A percentile compares a stretch with the other conserved stretches of the same genome.
Evolutionary conservation across 2,329 filamentous ascomycete species (phyloP).

Genomic region (Annulohypoxylon truncatum): DNA sequence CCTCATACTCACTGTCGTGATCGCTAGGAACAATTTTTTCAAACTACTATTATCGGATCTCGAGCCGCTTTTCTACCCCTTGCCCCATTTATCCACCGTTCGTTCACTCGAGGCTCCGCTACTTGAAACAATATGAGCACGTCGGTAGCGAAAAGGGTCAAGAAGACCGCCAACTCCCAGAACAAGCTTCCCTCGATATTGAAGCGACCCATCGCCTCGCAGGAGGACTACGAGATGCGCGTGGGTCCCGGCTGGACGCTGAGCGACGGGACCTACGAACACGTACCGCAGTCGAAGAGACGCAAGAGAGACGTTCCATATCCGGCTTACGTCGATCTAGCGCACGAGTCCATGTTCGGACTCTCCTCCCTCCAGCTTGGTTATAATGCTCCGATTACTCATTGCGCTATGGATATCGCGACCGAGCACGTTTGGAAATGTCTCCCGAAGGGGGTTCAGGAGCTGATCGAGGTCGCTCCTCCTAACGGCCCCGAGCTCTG

Average conservation of each 20-base stretch:
- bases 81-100: neutral
- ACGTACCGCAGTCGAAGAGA: conserved; percentile 38
- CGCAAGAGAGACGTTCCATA: conserved; percentile 42
- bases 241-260: conserved; percentile 44
- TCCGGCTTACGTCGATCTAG: conserved; percentile 30
- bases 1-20: neutral
- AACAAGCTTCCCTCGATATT: neutral
- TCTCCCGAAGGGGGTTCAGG: conserved; percentile 30
- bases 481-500: conserved; percentile 46
- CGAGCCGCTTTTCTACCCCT: neutral
- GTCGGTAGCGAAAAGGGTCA: neutral
- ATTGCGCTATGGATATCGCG: conserved; percentile 41
- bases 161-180: neutral
- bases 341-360: conserved; percentile 36
- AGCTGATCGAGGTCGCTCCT: conserved; percentile 21
- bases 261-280: conserved; percentile 41
- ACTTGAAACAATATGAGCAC: neutral
- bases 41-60: neutral
- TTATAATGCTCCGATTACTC: conserved; percentile 38
- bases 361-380: conserved; percentile 45
- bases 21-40: neutral
- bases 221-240: conserved; percentile 37
- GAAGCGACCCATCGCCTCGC: neutral
- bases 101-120: neutral
- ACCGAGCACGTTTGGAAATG: conserved; percentile 41